Conservation (phyloP, 345 rosid species). For the Eucalyptus sp. region DNA sequence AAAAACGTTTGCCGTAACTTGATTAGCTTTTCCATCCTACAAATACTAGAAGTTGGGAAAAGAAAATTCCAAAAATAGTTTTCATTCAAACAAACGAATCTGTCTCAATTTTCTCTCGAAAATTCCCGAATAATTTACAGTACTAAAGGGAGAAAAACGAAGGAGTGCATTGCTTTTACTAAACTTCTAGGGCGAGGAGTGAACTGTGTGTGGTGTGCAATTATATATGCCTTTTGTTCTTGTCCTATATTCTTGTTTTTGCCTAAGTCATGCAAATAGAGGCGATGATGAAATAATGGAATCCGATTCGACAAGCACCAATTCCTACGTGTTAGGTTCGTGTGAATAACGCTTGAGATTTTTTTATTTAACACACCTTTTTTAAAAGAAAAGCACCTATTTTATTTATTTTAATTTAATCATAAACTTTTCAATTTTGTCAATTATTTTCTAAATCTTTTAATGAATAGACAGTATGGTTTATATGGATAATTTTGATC, state of each 20-base stretch:
- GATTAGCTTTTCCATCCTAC: not conserved
- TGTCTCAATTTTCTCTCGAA: not conserved
- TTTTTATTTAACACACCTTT: not conserved
- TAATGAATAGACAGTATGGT: not conserved
- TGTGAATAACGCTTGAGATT: not conserved
- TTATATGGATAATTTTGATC: accelerated
- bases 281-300: not conserved
- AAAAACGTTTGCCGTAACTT: accelerated
- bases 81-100: not conserved
- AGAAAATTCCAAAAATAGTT: not conserved
- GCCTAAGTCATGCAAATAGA: not conserved
- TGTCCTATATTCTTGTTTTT: not conserved
- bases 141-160: not conserved
- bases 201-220: not conserved
- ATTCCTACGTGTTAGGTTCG: not conserved
- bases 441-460: not conserved
- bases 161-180: not conserved
- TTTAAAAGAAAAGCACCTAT: not conserved
- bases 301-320: not conserved
- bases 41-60: not conserved
- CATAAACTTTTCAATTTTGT: not conserved
- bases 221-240: not conserved
- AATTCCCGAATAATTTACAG: not conserved
- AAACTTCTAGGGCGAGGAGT: not conserved
- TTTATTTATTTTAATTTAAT: not conserved